Base-by-base conservation (phyloP, 768 basidiomycete genomes). In the Lenzites betulinus region DNA sequence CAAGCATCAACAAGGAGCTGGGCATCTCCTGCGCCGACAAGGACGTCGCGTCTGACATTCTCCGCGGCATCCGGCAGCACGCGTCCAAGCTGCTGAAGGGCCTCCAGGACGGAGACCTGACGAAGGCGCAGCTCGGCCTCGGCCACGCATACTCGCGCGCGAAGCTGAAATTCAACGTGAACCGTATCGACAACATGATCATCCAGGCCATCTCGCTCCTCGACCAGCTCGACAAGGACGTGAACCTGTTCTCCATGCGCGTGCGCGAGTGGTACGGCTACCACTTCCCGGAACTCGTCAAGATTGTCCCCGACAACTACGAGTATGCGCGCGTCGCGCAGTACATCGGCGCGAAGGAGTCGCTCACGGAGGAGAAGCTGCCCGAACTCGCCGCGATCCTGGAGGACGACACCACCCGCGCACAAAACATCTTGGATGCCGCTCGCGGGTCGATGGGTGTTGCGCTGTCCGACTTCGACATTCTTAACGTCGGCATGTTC, bases 251-350 rank as follows among this genome's bases (percentile, higher is more conserved):
- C 74, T 90, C 95, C 20, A 98, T 98, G 96, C 92, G 96, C 35
- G 88, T 97, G 51, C 83, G 96, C 68, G 96, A 98, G 74, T 98
- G 96, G 96, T 98, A 98, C 74, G 96, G 96, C 7, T 98, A 95
- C 79, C 96, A 98, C 74, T 98, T 97, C 81, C 96, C 96, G 39
- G 96, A 98, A 76, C 90, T 98, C 66, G 84, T 96, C 77, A 88
- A 83, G 63, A 81, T 98, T 70, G 94, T 98, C 1, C 86, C 95
- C 57, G 96, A 98, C 76, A 96, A 97, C 73, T 87, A 93, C 76
- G 88, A 91, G 70, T 98, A 97, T 72, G 95, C 95, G n/a, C 82
- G 81, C 16, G 82, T 87, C 16, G 92, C 86, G 15, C 85, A 89
- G 67, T 87, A 94, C 70, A 92, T 98, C 64, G 94, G 95, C 30